Conservation (phyloP, 768 basidiomycete species). For the Russula sp. region DNA sequence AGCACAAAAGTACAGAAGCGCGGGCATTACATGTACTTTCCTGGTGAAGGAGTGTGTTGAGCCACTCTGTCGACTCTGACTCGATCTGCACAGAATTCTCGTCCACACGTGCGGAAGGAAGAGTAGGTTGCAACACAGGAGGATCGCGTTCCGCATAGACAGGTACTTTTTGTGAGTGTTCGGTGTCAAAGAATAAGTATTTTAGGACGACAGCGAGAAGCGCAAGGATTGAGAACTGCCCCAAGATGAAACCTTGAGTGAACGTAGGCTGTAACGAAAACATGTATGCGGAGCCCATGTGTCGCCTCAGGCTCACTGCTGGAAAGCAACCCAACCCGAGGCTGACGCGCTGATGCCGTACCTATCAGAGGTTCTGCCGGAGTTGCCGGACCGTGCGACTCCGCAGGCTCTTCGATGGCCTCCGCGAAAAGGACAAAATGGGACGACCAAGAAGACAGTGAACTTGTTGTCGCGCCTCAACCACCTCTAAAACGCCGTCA, state of each 20-base stretch:
- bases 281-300: constrained; percentile 43
- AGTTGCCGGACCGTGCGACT: constrained; percentile 2
- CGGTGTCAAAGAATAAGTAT: constrained; percentile 90
- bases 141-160: constrained; percentile 32
- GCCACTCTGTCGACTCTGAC: constrained; percentile 84
- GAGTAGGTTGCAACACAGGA: constrained; percentile 3
- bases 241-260: constrained; percentile 89
- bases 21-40: constrained; percentile 36
- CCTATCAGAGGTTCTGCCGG: neutral
- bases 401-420: neutral
- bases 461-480: constrained; percentile 34
- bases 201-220: constrained; percentile 78
- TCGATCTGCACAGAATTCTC: constrained; percentile 27
- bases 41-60: constrained; percentile 81
- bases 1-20: neutral
- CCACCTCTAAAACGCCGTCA: constrained; percentile 49
- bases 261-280: constrained; percentile 83
- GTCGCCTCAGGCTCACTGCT: neutral
- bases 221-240: constrained; percentile 82
- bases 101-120: neutral
- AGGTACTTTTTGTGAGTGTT: constrained; percentile 48
- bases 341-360: neutral
- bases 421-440: constrained; percentile 69
- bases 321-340: neutral
- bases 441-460: constrained; percentile 44